Evolutionary conservation across 169 alveolate species (phyloP), one percentile per base, ranked within the genome.

Genomic region (Theileria sp.): DNA sequence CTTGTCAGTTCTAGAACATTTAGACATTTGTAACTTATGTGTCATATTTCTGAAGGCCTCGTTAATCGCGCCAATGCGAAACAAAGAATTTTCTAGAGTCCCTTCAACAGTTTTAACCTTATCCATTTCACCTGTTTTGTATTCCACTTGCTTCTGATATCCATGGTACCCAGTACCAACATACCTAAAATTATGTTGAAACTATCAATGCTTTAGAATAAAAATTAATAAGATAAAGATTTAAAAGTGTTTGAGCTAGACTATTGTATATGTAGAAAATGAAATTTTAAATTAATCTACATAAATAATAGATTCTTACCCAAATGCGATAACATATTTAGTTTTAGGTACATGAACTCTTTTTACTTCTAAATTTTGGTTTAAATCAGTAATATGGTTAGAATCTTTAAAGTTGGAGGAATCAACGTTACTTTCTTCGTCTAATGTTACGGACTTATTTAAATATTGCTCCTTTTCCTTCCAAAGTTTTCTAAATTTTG

Each of bases 1-100:
- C 70, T 89, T 86, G 75, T 94, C 97, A 17, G 97, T 94, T 32
- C 97, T 76, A n/a, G 96, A 95, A 1, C 94, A 94, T 66, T 94
- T 87, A 4, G 97, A 88, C 88, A 91, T 78, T 26, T 79, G 92
- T 13, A 87, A 84, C 61, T 86, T 89, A 70, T 76, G 80, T 26
- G 72, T 51, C 30, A 75, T 38, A 38, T 79, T 81, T 44, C 79
- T 30, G 36, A 71, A 76, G 28, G 32, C 7, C 10, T 79, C 86
- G 32, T 84, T 67, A 23, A 92, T 87, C 21, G 92, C 95, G 17
- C 92, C 91, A n/a, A 83, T 77, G 9, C 75, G 81, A 30, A 87
- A 10, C 49, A 92, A 79, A n/a, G 89, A 88, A 44, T 80, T 80
- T 71, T 91, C 89, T 23, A 92, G 34, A 25, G 81, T 83, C 49